phyloP scores from a whole-genome alignment of 805 yeast genomes.

The Saccharomyces paradoxus region DNA sequence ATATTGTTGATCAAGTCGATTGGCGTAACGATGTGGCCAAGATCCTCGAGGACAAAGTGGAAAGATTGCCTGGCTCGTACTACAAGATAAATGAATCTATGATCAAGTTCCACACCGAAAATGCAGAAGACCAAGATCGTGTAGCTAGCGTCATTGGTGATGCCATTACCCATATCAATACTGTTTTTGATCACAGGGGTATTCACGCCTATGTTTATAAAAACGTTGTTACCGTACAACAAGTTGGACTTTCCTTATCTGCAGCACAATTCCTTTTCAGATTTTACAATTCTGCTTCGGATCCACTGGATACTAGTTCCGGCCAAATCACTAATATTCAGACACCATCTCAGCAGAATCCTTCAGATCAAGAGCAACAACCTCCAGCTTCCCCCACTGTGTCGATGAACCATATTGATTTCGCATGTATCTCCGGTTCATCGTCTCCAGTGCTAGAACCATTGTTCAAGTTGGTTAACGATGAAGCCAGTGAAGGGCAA shows the following conservation, averaged over 20 bases:
- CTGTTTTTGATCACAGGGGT: slow-evolving; percentile 50
- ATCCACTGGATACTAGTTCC: slow-evolving; percentile 22
- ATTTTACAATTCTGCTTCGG: slow-evolving; percentile 26
- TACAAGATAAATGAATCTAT: slow-evolving; percentile 69
- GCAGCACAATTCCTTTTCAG: slow-evolving; percentile 48
- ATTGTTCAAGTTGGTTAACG: slow-evolving; percentile 46
- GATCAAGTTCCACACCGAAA: slow-evolving; percentile 67
- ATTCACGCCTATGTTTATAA: slow-evolving; percentile 73
- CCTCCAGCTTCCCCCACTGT: background rate
- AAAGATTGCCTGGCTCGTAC: slow-evolving; percentile 72
- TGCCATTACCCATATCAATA: slow-evolving; percentile 76
- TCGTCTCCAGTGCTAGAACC: slow-evolving; percentile 64
- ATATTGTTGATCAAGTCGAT: slow-evolving; percentile 48
- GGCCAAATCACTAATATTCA: slow-evolving; percentile 10
- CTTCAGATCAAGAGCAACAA: background rate
- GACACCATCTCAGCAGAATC: slow-evolving; percentile 7
- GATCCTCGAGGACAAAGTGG: slow-evolving; percentile 38
- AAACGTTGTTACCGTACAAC: slow-evolving; percentile 64
- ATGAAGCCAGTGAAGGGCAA: slow-evolving; percentile 30
- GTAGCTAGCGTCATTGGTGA: slow-evolving; percentile 70
- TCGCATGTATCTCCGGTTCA: slow-evolving; percentile 56
- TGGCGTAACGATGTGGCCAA: slow-evolving; percentile 31
- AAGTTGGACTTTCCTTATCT: slow-evolving; percentile 46
- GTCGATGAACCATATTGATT: slow-evolving; percentile 29
- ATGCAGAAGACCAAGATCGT: slow-evolving; percentile 55